Evolutionary conservation across 2,329 filamentous ascomycete species (phyloP), one percentile per base, ranked within the genome.

Genomic region (Ophiostoma sp.): DNA sequence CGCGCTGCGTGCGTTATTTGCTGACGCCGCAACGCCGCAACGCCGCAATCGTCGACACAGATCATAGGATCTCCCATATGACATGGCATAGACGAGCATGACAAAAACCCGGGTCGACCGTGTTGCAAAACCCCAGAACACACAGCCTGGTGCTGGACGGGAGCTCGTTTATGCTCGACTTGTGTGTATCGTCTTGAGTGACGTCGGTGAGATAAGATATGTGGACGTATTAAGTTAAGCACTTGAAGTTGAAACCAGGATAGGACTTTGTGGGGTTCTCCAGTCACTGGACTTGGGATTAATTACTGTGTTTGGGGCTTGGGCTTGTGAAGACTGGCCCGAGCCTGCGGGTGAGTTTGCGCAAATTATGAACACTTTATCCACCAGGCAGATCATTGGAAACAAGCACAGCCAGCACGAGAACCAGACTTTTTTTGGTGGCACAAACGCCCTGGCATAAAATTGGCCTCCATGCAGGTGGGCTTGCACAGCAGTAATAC

Each of bases 381-480:
- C 59, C 59, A 64, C 59, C 59, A 45, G 11, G n/a, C 36, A 64
- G 19, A 63, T 22, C 19, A 36, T n/a, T 12, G 28, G 17, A 61
- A 19, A 61, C 57, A 64, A 19, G 61, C 61, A 66, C 22, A 45
- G 61, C 61, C 61, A 59, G 55, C 59, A 64, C 17, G 19, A 19
- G 68, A 48, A 15, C 39, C 42, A 25, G 52, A 17, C 69, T 55
- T 22, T 55, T 22, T 42, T 25, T 11, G 42, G 69, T 71, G 69
- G 36, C 69, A 71, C 69, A 71, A n/a, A 36, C 15, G 25, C 61
- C 70, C 48, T 28, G 59, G 70, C 70, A 66, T 59, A 64, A 66
- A 55, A 55, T 66, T 42, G 57, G 25, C 19, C 39, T 28, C 22
- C n/a, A 42, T 57, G 48, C 48, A 42, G 11, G 31, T 25, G 31